Conservation (phyloP, 2,329 filamentous ascomycete genomes). For the Aspergillus terreus region DNA sequence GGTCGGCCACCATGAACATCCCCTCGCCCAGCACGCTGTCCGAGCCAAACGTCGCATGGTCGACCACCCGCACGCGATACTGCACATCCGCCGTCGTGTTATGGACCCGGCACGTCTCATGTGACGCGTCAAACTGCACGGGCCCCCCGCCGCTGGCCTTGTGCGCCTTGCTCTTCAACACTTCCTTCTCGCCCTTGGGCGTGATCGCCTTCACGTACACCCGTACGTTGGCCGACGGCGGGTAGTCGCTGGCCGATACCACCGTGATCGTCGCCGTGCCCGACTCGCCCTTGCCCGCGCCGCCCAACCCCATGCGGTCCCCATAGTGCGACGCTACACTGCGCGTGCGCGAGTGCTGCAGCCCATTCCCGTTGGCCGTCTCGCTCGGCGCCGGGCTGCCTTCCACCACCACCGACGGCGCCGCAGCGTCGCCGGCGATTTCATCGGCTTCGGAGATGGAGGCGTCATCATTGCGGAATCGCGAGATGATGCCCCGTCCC, state of each 20-base stretch:
- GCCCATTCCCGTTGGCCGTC: constrained; percentile 16
- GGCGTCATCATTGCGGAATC: constrained; percentile 46
- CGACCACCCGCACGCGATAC: constrained; percentile 82
- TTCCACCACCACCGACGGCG: constrained; percentile 27
- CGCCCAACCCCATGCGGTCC: constrained; percentile 48
- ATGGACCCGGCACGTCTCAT: constrained; percentile 70
- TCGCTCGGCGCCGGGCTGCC: constrained; percentile 18
- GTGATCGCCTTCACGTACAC: constrained; percentile 66
- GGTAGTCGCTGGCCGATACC: constrained; percentile 73
- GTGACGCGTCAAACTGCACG: constrained; percentile 61
- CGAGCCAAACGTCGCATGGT: constrained; percentile 78
- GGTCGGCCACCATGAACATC: constrained; percentile 88
- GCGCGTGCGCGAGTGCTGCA: constrained; percentile 45
- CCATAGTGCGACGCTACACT: constrained; percentile 50
- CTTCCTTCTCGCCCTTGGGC: constrained; percentile 66
- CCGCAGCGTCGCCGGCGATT: constrained; percentile 13
- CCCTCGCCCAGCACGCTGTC: constrained; percentile 82
- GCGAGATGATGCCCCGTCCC: constrained; percentile 69
- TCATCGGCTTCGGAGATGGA: constrained; percentile 21
- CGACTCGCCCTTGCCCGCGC: constrained; percentile 53
- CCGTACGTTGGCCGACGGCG: constrained; percentile 72
- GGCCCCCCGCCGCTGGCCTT: constrained; percentile 66
- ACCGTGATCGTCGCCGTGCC: constrained; percentile 80
- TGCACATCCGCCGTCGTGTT: constrained; percentile 73
- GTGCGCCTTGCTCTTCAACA: constrained; percentile 90